Percentiles rank a stretch among this genome's conserved stretches.
Evolutionary conservation across 768 basidiomycete species (phyloP).

Genomic region (Paxillus involutus): DNA sequence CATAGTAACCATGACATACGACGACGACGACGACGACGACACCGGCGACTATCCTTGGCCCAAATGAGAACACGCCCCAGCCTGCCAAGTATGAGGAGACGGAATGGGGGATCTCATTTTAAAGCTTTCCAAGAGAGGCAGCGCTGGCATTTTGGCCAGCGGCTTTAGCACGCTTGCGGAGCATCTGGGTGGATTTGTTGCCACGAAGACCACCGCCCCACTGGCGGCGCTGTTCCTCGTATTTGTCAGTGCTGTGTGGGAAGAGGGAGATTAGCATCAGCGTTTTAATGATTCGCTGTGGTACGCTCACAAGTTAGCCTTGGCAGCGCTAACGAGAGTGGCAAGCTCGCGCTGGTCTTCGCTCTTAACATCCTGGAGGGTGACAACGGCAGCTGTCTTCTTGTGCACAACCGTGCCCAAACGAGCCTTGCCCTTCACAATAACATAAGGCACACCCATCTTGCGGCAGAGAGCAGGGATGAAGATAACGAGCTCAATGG

Average conservation of each 20-base stretch:
- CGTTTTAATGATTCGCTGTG: neutral
- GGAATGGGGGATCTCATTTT: slow-evolving; percentile 17
- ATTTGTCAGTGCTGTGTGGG: slow-evolving; percentile 74
- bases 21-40: neutral
- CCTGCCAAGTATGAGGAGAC: neutral
- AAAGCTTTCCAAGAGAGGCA: slow-evolving; percentile 65
- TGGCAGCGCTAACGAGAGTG: slow-evolving; percentile 88
- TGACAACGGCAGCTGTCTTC: slow-evolving; percentile 93
- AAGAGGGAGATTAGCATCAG: slow-evolving; percentile 1
- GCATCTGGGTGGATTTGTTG: slow-evolving; percentile 91
- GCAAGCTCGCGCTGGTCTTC: slow-evolving; percentile 94
- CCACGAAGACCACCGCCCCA: slow-evolving; percentile 98
- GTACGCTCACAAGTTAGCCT: slow-evolving; percentile 90
- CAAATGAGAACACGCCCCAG: neutral
- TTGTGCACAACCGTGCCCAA: slow-evolving; percentile 98
- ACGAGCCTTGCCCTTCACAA: slow-evolving; percentile 97
- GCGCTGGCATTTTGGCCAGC: slow-evolving; percentile 65
- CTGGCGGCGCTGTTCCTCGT: slow-evolving; percentile 85
- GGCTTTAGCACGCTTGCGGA: slow-evolving; percentile 93
- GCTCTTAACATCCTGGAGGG: slow-evolving; percentile 90
- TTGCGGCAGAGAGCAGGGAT: slow-evolving; percentile 97
- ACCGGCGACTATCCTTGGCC: neutral
- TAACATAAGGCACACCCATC: slow-evolving; percentile 99
- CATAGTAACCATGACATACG: slow-evolving; percentile 12
- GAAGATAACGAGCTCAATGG: slow-evolving; percentile 98